Evolutionary conservation across 129 eudicot species (phyloP), one percentile per base, ranked within the genome.

Genomic region (Pittosporum tobira): DNA sequence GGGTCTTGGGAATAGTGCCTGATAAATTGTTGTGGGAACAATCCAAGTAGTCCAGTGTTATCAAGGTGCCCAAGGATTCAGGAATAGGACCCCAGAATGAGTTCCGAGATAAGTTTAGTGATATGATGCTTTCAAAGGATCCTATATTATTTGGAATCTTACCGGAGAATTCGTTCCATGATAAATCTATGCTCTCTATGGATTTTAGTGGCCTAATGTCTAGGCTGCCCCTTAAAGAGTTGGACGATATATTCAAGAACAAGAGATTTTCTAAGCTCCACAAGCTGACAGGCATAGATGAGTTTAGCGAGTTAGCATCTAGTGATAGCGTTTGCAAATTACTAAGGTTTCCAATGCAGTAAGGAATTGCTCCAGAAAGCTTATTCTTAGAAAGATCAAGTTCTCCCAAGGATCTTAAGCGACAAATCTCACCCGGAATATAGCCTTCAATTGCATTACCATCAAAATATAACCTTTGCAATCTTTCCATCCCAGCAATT

Each of bases 291-390:
- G 67, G 67, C 31, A 62, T 14, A 20, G 49, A 38, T n/a, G 67
- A 48, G 31, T 3, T 62, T 8, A 48, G 46, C 18, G 13, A n/a
- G 27, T 62, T 62, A 30, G 47, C 48, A 31, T 51, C 62, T 16
- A 69, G 43, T 19, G 21, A 6, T 8, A 59, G 48, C 2, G 1
- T 60, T 13, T 59, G 52, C 19, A 68, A 16, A 1, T 36, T 20
- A 4, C n/a, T 51, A 27, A 62, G 62, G 44, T 61, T 62, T 12
- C 69, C 70, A 3, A 63, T 52, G 51, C 70, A 71, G 8, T 13
- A 16, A 18, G 75, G 75, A 6, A 70, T 46, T 7, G 69, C 13
- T 9, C 70, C 75, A 1, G 59, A 29, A 16, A 71, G 29, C 27
- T 44, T 34, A 45, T 71, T 71, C 4, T 31, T 47, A 1, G 14